A percentile compares a stretch with the other conserved stretches of the same genome.
These are phyloP conservation scores for Colletotrichum trifolii DNA, from an alignment of 2,329 filamentous ascomycete species.

Conservation along the genomic window DNA sequence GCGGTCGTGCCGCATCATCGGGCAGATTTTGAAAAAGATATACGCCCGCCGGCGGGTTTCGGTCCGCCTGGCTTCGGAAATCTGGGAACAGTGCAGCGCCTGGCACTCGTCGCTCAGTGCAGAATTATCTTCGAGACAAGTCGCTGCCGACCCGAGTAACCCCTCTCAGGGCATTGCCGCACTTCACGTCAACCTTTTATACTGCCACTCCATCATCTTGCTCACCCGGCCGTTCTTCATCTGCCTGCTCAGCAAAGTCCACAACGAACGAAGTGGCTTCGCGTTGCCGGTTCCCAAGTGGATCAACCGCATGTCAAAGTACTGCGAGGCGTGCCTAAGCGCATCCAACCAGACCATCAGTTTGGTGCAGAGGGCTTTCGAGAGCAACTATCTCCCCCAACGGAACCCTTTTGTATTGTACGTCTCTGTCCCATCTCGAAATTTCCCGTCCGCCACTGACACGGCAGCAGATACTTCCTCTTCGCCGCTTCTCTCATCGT, in stretches of 20 bases:
- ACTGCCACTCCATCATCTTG: constrained; percentile 71
- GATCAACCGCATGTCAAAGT: constrained; percentile 42
- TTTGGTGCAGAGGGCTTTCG: constrained; percentile 57
- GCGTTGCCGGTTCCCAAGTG: constrained; percentile 33
- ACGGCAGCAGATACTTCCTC: constrained; percentile 60
- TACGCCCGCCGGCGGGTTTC: constrained; percentile 71
- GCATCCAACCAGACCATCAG: constrained; percentile 62
- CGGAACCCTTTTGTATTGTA: constrained; percentile 69
- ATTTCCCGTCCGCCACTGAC: constrained; percentile 26
- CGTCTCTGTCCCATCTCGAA: constrained; percentile 41
- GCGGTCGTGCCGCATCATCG: constrained; percentile 67
- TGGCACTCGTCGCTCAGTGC: constrained; percentile 62
- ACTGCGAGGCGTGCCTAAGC: constrained; percentile 61
- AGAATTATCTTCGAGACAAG: constrained; percentile 62
- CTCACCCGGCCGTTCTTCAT: constrained; percentile 74
- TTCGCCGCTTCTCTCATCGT: constrained; percentile 66
- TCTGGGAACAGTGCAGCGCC: constrained; percentile 62
- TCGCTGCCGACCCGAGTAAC: constrained; percentile 51
- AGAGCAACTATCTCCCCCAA: constrained; percentile 58
- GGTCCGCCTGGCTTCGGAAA: constrained; percentile 65
- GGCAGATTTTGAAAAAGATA: constrained; percentile 66
- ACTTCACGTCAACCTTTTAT: constrained; percentile 71
- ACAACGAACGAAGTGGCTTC: constrained; percentile 45
- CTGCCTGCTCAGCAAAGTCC: constrained; percentile 60
- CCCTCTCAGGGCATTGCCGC: constrained; percentile 66